Base-by-base conservation (phyloP, 2,329 filamentous ascomycete species). In the Didymella arachidicola region DNA sequence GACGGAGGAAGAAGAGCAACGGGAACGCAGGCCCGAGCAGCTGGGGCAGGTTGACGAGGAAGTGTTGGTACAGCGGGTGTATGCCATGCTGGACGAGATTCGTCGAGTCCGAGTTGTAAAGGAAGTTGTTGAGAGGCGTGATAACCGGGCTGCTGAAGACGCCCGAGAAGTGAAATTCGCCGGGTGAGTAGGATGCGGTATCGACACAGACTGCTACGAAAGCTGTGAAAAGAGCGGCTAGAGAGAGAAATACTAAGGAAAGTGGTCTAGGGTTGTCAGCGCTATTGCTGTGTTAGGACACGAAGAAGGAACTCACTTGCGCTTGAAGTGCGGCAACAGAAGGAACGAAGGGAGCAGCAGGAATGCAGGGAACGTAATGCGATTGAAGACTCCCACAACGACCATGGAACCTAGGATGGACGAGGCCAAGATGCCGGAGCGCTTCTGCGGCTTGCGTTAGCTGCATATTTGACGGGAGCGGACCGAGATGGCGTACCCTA, bases 331-430 rank as follows among this genome's bases (percentile, higher is more conserved):
- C 65, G 92, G 92, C 75, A 98, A 81, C 72, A 99, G 83, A 72
- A 88, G 89, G 73, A 96, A 80, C 34, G 89, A 89, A 52, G 95
- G 94, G 73, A 97, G 87, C 58, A 96, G 60, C 61, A 99, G 79
- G 76, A 96, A 99, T 14, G 93, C 94, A 44, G 94, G 94, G 77
- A 98, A 98, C 10, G 95, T 99, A 71, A 98, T 97, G 65, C 95
- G 88, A 79, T 98, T 99, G 79, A 99, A 99, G 58, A 94, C 81
- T 48, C 95, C 95, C 71, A 95, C 90, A 14, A 97, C 89, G 51
- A 86, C 83, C 53, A 97, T 86, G 61, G 93, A 87, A 29, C 92
- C 92, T 39, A 99, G 86, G 41, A 95, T 83, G 39, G 87, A 84
- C 57, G 90, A 93, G 19, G 93, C 88, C 67, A 92, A 81, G 56